Percentiles rank a stretch among this genome's conserved stretches.
phyloP scores from a whole-genome alignment of 768 basidiomycete species.

The Lentinula sp. region DNA sequence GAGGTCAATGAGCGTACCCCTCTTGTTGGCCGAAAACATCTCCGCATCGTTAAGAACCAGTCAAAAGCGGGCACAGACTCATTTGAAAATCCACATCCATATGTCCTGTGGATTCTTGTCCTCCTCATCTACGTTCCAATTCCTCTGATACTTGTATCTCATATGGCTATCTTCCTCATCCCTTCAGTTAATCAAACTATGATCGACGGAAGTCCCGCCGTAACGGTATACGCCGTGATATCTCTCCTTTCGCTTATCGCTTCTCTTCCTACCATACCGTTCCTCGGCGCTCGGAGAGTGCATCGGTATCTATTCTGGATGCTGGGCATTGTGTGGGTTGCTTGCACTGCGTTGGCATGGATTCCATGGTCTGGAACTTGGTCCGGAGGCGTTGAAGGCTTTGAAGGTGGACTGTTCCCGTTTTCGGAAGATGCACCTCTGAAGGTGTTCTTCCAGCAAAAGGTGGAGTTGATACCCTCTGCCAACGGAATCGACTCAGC shows the following conservation, averaged over 20 bases:
- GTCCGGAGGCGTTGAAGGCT: background rate
- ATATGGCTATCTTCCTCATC: conserved; percentile 43
- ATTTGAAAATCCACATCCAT: conserved; percentile 15
- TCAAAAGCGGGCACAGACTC: background rate
- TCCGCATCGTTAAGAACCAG: background rate
- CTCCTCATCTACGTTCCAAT: conserved; percentile 47
- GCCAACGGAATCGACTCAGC: conserved; percentile 5
- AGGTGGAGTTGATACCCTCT: conserved; percentile 32
- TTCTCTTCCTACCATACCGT: conserved; percentile 58
- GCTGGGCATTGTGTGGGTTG: background rate
- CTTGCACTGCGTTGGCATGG: conserved; percentile 12
- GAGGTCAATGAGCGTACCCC: conserved; percentile 53
- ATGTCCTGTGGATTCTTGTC: conserved; percentile 56
- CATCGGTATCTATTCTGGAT: background rate
- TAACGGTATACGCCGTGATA: conserved; percentile 15
- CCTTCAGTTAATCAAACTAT: conserved; percentile 50
- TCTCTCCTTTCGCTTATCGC: conserved; percentile 40
- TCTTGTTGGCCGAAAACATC: conserved; percentile 17
- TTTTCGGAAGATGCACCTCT: conserved; percentile 58
- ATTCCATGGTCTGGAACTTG: conserved; percentile 14
- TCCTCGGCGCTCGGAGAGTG: conserved; percentile 21
- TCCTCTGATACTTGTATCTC: conserved; percentile 45
- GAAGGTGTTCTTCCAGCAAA: conserved; percentile 69
- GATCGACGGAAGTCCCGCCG: conserved; percentile 45
- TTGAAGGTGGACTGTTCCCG: conserved; percentile 38